A percentile compares a stretch with the other conserved stretches of the same genome.
Evolutionary conservation across 73 alveolate species (phyloP).

Genomic region (Paramecium octaurelia): DNA sequence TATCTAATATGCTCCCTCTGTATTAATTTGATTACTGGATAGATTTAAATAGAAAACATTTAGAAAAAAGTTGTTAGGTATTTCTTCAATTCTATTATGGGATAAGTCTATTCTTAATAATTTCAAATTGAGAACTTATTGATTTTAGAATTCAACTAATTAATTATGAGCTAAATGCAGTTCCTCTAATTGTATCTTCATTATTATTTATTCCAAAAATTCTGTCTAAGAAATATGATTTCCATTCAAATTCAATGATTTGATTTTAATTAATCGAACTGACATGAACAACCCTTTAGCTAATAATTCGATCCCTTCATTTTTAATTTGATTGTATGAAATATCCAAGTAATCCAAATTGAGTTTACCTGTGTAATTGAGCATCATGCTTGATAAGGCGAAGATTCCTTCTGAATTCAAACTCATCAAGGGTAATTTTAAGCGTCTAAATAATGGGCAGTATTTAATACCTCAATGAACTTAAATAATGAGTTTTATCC

Average conservation of each 20-base stretch:
- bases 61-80: constrained; percentile 3
- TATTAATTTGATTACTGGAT: background rate
- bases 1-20: constrained; percentile 26
- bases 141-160: background rate
- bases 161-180: background rate
- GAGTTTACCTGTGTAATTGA: background rate
- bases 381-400: background rate
- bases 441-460: background rate
- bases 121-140: background rate
- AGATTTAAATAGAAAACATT: background rate
- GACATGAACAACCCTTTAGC: background rate
- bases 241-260: background rate
- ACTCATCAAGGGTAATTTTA: background rate
- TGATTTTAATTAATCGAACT: background rate
- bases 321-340: background rate
- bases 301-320: background rate
- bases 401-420: background rate
- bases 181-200: background rate
- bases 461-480: background rate
- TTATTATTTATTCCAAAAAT: background rate
- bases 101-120: background rate
- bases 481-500: background rate
- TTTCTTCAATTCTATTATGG: background rate
- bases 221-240: constrained; percentile 1
- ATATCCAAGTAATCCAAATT: background rate